Conservation (phyloP, 441 rosid species). For the Aquilaria agallochum region DNA sequence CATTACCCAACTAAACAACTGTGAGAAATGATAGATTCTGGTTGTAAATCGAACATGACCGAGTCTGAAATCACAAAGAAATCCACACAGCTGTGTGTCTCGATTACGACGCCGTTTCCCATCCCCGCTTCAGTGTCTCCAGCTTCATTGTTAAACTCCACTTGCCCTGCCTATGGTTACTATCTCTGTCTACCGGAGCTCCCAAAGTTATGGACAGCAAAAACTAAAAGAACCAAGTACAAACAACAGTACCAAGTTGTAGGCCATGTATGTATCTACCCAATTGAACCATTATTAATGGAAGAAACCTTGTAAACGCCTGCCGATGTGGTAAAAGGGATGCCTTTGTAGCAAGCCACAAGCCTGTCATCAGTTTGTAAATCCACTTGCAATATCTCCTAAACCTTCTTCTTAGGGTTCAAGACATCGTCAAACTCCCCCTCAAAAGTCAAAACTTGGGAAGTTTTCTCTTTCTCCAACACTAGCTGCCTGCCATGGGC, state of each 20-base stretch:
- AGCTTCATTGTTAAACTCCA: constrained; percentile 38
- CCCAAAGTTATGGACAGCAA: constrained; percentile 38
- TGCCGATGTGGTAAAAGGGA: constrained; percentile 74
- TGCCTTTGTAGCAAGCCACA: constrained; percentile 71
- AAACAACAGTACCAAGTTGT: too few relatives aligned
- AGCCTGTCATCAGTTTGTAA: constrained; percentile 50
- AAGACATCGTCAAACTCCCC: constrained; percentile 72
- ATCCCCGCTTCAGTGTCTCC: too few relatives aligned
- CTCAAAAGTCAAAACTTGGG: constrained; percentile 60
- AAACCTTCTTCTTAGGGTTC: constrained; percentile 86
- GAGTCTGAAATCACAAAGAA: constrained; percentile 38
- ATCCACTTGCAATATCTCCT: constrained; percentile 78
- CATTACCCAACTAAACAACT: too few relatives aligned
- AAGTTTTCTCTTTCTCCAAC: constrained; percentile 69
- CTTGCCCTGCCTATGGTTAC: constrained; percentile 62
- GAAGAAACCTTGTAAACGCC: constrained; percentile 85
- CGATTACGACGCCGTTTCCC: constrained; percentile 25
- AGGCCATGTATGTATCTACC: constrained; percentile 26
- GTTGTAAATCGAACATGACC: constrained; percentile 56
- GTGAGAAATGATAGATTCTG: constrained; percentile 61
- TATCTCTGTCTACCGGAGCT: constrained; percentile 79
- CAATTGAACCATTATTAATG: constrained; percentile 53
- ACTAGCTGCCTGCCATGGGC: constrained; percentile 49
- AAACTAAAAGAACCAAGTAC: not conserved
- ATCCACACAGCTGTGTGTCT: constrained; percentile 33